Evolutionary conservation across 2,329 filamentous ascomycete species (phyloP), one percentile per base, ranked within the genome.

Genomic region (Talaromyces sp.): DNA sequence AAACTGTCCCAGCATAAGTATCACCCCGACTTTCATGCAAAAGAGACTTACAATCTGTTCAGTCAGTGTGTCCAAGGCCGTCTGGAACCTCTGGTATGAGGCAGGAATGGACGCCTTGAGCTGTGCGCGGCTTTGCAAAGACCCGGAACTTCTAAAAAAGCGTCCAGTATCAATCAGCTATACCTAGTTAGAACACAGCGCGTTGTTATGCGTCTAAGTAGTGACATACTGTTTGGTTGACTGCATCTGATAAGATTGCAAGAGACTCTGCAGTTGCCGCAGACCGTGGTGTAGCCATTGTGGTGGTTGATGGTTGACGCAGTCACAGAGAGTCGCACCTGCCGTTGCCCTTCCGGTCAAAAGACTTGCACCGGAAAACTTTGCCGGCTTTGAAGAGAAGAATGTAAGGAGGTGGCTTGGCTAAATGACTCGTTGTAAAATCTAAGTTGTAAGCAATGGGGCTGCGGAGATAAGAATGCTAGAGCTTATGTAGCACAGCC

Each of bases 81-180:
- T 68, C 62, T 80, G 78, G 62, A 79, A 79, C 57, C 75, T 71
- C 45, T 79, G 77, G 64, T 78, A 74, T 16, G 77, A 73, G 22
- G 66, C 67, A 7, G 78, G 78, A n/a, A 80, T 69, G 16, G 74
- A 71, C 11, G 74, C 73, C 66, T 79, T 78, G 43, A 80, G 65
- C 33, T 78, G 77, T 14, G 72, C 66, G 27, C 72, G 72, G 13
- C 74, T 71, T 47, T 76, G 73, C 58, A 75, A 68, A 14, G 77
- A 77, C 16, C 73, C 76, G 6, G 71, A 70, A 14, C 76, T 73
- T 59, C 74, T 75, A 61, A 80, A 80, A 63, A 79, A 76, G 9
- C 77, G 76, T 22, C 76, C 78, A 13, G 76, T 79, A 39, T 80
- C 78, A 62, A 79, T 71, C 31, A 80, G 73, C 78, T 80, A n/a